Evolutionary conservation across 2,329 filamentous ascomycete genomes (phyloP).

Genomic region (Claviceps pazoutovae): DNA sequence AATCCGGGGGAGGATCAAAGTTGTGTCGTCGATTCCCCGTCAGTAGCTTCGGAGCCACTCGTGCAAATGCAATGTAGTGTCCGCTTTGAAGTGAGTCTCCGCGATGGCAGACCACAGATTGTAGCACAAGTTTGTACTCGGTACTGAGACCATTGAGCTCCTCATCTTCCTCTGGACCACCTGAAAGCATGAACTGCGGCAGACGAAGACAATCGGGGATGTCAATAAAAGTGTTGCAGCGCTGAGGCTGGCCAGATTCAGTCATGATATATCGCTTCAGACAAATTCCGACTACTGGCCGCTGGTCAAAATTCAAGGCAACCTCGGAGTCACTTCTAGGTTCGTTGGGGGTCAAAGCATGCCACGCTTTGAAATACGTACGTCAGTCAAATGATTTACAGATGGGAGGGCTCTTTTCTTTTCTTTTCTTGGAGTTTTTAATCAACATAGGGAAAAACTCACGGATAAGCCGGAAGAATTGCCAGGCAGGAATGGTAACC

Average conservation of each 20-base stretch:
- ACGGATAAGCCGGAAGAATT: slow-evolving; percentile 91
- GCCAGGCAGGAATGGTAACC: slow-evolving; percentile 91
- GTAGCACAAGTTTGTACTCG: slow-evolving; percentile 87
- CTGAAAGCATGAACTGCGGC: slow-evolving; percentile 73
- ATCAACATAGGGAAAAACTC: slow-evolving; percentile 19
- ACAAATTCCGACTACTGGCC: slow-evolving; percentile 83
- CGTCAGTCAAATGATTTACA: neutral
- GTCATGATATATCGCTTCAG: slow-evolving; percentile 74
- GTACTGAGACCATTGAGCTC: slow-evolving; percentile 52
- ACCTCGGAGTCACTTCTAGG: slow-evolving; percentile 61
- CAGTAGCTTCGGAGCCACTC: slow-evolving; percentile 52
- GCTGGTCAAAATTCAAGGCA: slow-evolving; percentile 71
- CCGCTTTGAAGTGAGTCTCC: slow-evolving; percentile 76
- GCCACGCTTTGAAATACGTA: slow-evolving; percentile 51
- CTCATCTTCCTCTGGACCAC: slow-evolving; percentile 51
- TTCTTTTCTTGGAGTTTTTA: neutral
- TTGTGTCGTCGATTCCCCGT: slow-evolving; percentile 44
- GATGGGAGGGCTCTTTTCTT: neutral
- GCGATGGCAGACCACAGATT: slow-evolving; percentile 85
- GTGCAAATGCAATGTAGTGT: slow-evolving; percentile 78
- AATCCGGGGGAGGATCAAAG: slow-evolving; percentile 46
- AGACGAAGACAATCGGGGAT: slow-evolving; percentile 71
- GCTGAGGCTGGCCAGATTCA: slow-evolving; percentile 50
- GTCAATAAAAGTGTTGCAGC: slow-evolving; percentile 74
- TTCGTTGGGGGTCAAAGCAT: slow-evolving; percentile 44